Conservation (phyloP, 306 rosid genomes). For the Malus asiatica region DNA sequence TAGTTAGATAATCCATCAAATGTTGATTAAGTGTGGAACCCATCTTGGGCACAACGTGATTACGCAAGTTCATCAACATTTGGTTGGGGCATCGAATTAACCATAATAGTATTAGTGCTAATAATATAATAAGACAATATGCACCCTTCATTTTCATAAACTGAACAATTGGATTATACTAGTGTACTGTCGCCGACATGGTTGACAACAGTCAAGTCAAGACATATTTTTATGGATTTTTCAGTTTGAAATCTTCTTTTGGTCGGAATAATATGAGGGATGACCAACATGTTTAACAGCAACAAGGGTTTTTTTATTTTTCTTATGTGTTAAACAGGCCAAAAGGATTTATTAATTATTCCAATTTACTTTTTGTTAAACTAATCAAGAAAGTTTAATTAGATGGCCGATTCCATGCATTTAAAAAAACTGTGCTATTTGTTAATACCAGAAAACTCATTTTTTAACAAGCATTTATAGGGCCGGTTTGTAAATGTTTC, state of each 20-base stretch:
- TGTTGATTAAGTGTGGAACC: background rate
- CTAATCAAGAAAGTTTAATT: background rate
- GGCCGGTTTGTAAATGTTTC: background rate
- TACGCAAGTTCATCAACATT: background rate
- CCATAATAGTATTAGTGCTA: background rate
- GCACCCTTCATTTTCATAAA: background rate
- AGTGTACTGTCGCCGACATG: background rate
- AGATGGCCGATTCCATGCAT: background rate
- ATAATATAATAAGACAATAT: background rate
- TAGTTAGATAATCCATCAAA: background rate
- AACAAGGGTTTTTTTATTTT: background rate
- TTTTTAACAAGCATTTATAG: background rate
- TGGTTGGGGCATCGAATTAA: background rate
- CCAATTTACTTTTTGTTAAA: background rate
- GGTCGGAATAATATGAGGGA: background rate
- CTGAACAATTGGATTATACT: background rate
- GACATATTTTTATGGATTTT: constrained; percentile 5
- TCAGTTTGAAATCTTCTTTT: background rate
- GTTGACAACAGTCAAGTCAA: constrained; percentile 22
- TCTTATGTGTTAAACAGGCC: background rate
- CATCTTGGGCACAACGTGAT: background rate
- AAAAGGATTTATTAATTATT: background rate
- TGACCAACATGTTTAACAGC: background rate
- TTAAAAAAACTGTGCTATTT: background rate
- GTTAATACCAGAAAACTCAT: background rate